Evolutionary conservation across 139 green algal species (phyloP), one percentile per base, ranked within the genome.

Genomic region (Raphidocelis subcapitata): DNA sequence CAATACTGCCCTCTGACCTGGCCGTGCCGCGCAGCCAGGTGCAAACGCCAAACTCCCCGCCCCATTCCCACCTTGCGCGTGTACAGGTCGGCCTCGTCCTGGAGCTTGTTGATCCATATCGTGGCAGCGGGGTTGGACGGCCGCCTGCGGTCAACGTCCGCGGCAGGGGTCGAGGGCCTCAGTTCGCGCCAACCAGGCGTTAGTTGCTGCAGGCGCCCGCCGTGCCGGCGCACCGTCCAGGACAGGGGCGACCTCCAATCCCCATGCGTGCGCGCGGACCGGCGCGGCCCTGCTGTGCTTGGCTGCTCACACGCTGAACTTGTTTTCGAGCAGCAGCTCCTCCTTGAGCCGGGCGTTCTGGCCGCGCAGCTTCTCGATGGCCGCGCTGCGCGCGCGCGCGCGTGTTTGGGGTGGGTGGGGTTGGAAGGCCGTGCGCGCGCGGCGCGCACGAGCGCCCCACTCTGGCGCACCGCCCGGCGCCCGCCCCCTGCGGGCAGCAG

Each of bases 321-420:
- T 96, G 74, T 97, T 97, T 68, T 96, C 92, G 35, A 96, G 69
- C 62, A 94, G 72, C 68, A 98, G 70, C 62, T 97, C 91, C 72
- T 96, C 89, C 79, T 97, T 97, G 2, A 98, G 83, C 69, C 87
- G 79, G 51, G 85, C 76, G 79, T 98, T 97, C 66, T 97, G 87
- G 0, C 67, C 67, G 0, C 86, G 75, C 1, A 98, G 81, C 73
- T 92, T 93, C 5, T 94, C 86, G 26, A 97, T 94, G 8, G 91
- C 87, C 41, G 86, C 75, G 78, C 89, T 95, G 79, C 26, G 35
- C 29, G 59, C 59, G 12, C 29, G 59, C 18, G 16, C 18, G 41
- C 21, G 15, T 65, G 59, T 28, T 35, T 63, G 24, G 56, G 16
- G 24, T 26, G 56, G 46, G 18, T 54, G 18, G 46, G 46, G 46